Conservation (phyloP, 2,329 filamentous ascomycete species). For the Penicillium sp. region DNA sequence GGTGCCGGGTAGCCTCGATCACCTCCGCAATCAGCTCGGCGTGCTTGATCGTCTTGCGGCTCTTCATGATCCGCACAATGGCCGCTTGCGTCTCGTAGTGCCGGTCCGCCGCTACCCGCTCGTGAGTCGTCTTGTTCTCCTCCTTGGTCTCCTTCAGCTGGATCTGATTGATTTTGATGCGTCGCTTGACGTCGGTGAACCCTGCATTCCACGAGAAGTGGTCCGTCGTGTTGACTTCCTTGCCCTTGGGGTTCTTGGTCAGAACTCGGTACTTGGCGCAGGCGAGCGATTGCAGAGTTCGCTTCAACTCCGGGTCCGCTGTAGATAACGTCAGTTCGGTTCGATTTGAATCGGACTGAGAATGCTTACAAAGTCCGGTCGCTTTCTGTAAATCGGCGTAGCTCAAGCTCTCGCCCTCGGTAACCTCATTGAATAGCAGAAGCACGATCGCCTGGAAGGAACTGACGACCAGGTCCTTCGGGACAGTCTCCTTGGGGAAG, state of each 20-base stretch:
- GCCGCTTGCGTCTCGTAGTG: slow-evolving; percentile 97
- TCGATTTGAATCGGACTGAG: not conserved
- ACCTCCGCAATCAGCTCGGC: slow-evolving; percentile 87
- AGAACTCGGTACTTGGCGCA: slow-evolving; percentile 86
- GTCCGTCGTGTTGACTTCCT: slow-evolving; percentile 75
- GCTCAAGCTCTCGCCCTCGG: slow-evolving; percentile 61
- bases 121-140: slow-evolving; percentile 91
- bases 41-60: slow-evolving; percentile 80
- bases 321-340: slow-evolving; percentile 27
- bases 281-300: slow-evolving; percentile 91
- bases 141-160: slow-evolving; percentile 94
- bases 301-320: slow-evolving; percentile 74
- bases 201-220: slow-evolving; percentile 76
- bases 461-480: slow-evolving; percentile 84
- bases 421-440: slow-evolving; percentile 78
- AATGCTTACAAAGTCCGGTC: slow-evolving; percentile 65
- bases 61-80: slow-evolving; percentile 97
- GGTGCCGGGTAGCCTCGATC: slow-evolving; percentile 81
- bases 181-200: slow-evolving; percentile 79
- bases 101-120: slow-evolving; percentile 81
- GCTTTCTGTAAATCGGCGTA: slow-evolving; percentile 73
- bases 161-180: slow-evolving; percentile 98
- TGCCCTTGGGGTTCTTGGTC: slow-evolving; percentile 77
- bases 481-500: slow-evolving; percentile 66
- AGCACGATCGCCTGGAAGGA: slow-evolving; percentile 91